Percentiles rank a stretch among this genome's conserved stretches.
phyloP scores from a whole-genome alignment of 345 rosid genomes.

The Eucalyptus victrix region DNA sequence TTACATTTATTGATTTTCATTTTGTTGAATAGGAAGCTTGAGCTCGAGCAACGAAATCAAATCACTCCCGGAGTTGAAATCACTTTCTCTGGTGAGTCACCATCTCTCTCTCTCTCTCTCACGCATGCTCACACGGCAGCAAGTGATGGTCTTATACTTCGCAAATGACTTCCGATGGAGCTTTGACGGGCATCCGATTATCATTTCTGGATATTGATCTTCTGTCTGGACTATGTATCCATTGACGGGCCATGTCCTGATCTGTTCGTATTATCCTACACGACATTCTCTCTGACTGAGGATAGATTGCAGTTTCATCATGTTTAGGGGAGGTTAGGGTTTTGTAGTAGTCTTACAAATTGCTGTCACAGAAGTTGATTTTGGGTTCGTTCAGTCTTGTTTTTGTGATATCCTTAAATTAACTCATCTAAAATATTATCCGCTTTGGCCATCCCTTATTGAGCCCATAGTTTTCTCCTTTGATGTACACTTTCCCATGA shows the following conservation, averaged over 20 bases:
- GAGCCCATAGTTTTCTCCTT: too few species aligned
- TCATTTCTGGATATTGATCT: not conserved
- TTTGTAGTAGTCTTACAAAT: not conserved
- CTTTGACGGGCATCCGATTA: not conserved
- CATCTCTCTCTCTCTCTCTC: not conserved
- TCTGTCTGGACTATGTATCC: not conserved
- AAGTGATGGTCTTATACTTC: not conserved
- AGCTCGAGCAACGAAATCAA: not conserved
- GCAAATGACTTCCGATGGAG: not conserved
- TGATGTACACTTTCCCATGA: too few species aligned
- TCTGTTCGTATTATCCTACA: not conserved
- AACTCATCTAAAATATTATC: too few species aligned
- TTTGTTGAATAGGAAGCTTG: not conserved
- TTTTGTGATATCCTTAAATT: too few species aligned
- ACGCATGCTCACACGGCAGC: not conserved
- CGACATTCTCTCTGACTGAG: not conserved
- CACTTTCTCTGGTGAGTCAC: not conserved
- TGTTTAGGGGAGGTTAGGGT: not conserved
- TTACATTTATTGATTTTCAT: not conserved
- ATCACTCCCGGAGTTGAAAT: not conserved
- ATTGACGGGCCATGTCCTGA: not conserved
- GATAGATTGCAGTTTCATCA: not conserved
- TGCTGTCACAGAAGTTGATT: not conserved
- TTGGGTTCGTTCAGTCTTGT: not conserved
- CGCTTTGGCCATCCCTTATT: too few species aligned